Evolutionary conservation across 305 asterid genomes (phyloP).

Genomic region (Nicotiana rustica): DNA sequence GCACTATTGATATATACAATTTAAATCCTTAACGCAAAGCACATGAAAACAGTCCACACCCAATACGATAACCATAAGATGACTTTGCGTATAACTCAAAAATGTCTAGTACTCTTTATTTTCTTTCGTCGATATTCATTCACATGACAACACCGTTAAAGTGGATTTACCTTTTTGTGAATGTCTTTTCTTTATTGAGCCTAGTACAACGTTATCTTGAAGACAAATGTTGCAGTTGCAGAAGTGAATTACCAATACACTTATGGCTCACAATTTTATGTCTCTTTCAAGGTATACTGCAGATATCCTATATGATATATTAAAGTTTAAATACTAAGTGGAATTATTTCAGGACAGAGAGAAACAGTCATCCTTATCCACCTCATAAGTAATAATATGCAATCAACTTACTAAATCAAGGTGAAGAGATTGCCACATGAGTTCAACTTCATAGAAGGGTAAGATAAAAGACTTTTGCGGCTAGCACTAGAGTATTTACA

Average conservation of each 20-base stretch:
- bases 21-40: not conserved
- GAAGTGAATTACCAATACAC: not conserved
- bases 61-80: not conserved
- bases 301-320: not conserved
- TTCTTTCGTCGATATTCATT: not conserved
- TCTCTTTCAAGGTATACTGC: conserved; percentile 2
- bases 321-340: not conserved
- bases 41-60: not conserved
- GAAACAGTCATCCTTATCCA: not conserved
- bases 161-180: not conserved
- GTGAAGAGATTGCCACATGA: not conserved
- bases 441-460: too few relatives aligned
- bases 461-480: too few relatives aligned
- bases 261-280: not conserved
- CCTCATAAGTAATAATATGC: not conserved
- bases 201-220: not conserved
- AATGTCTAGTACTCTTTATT: not conserved
- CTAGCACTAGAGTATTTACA: too few relatives aligned
- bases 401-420: not conserved
- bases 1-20: too few relatives aligned
- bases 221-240: not conserved
- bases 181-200: not conserved
- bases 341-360: not conserved
- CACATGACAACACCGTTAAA: not conserved
- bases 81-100: not conserved